Base-by-base conservation (phyloP, 139 green algal species). In the Picochlorum sp. region DNA sequence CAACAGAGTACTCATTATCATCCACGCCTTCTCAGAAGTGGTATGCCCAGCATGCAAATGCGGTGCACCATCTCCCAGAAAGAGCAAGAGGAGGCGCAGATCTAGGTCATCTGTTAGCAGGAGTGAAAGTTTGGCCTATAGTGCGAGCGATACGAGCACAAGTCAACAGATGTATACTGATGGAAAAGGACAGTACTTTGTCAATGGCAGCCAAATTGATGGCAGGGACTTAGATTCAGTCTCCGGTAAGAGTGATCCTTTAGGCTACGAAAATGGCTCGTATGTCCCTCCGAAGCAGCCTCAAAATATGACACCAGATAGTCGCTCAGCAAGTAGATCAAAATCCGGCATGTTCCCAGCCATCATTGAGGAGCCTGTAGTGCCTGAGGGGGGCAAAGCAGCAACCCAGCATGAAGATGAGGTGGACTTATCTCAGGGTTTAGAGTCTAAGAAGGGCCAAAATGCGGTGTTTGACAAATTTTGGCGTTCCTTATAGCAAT, bases 401-500 rank as follows among this genome's bases (percentile, higher is more conserved):
- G 20, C 14, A 18, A 23, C 26, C n/a, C 23, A 58, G 23, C 20
- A 59, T 38, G 15, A 28, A 20, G 23, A 59, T 30, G 6, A 20
- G 51, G 51, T 20, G 23, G 13, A 34, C 26, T 18, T 15, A 59
- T 20, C 21, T 10, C n/a, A 34, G n/a, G 13, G 13, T 59, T 6
- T 20, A 59, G 51, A 30, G 23, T 11, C 20, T 15, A 65, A 50
- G n/a, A 54, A 24, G 7, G 58, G 44, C 8, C 58, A 65, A 14
- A 65, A 65, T 52, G 58, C 58, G 10, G 58, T 65, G 9, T 65
- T 65, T 59, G 58, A 65, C 21, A 65, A 65, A 52, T 65, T 65
- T 50, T 65, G 58, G 58, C 58, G 23, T 28, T 65, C 58, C 20
- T 23, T 65, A 18, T 65, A 52, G 7, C 58, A 14, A 8, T 18